phyloP scores from a whole-genome alignment of 805 yeast genomes.

The Saccharomycodes ludwigii region DNA sequence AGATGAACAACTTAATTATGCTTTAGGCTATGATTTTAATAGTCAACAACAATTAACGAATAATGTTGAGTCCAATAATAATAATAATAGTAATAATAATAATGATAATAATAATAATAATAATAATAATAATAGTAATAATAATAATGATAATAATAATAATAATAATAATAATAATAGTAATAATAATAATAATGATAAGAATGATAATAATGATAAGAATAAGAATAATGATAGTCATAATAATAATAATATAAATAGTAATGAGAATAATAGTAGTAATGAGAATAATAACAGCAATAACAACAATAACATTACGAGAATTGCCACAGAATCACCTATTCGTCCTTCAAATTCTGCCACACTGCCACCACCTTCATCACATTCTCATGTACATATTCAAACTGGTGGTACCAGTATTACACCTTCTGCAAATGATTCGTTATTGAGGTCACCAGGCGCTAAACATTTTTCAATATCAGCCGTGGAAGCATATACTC shows the following conservation, averaged over 20 bases:
- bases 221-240: no score
- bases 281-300: constrained; percentile 10
- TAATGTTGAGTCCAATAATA: constrained; percentile 4
- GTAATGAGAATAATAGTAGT: not conserved
- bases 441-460: constrained; percentile 23
- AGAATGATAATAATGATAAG: no score
- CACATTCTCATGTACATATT: constrained; percentile 5
- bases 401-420: constrained; percentile 5
- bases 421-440: constrained; percentile 10
- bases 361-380: constrained; percentile 5
- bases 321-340: constrained; percentile 4
- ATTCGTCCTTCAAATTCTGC: constrained; percentile 5
- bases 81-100: constrained; percentile 4
- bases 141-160: constrained; percentile 4
- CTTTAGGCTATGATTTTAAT: not conserved
- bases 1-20: constrained; percentile 7
- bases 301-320: constrained; percentile 11
- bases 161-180: constrained; percentile 8
- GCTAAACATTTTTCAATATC: constrained; percentile 33
- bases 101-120: not conserved
- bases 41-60: constrained; percentile 8
- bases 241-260: not conserved
- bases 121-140: constrained; percentile 4
- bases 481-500: constrained; percentile 54
- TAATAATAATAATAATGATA: constrained; percentile 4